These are phyloP conservation scores for Fusarium nurragi DNA, from an alignment of 2,329 filamentous ascomycete genomes.

Conservation along the genomic window DNA sequence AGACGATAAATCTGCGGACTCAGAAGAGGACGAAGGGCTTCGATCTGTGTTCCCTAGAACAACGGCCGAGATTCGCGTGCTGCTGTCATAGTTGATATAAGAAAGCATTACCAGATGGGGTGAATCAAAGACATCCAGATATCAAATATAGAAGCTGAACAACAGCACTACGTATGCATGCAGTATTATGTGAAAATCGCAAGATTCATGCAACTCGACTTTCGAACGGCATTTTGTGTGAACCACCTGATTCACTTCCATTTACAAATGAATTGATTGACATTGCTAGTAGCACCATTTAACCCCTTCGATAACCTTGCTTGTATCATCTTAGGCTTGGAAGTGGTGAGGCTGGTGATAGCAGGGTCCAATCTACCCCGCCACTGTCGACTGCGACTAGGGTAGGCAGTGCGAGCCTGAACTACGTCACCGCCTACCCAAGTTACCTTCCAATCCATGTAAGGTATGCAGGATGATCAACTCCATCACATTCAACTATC, in stretches of 20 bases:
- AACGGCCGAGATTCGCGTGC: slow-evolving; percentile 66
- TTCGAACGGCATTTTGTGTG: not conserved
- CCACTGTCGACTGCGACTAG: slow-evolving; percentile 28
- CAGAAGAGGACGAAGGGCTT: slow-evolving; percentile 42
- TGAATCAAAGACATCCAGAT: not conserved
- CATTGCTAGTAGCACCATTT: not conserved
- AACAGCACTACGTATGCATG: not conserved
- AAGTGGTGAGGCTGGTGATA: slow-evolving; percentile 18
- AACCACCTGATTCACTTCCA: not conserved
- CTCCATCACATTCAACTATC: slow-evolving; percentile 34
- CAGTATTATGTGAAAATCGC: not conserved
- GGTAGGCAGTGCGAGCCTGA: slow-evolving; percentile 36
- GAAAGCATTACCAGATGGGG: not conserved
- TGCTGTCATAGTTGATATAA: slow-evolving; percentile 57
- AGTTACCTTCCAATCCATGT: slow-evolving; percentile 27
- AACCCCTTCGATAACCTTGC: not conserved
- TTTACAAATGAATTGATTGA: not conserved
- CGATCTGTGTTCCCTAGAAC: slow-evolving; percentile 65
- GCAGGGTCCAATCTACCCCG: slow-evolving; percentile 26
- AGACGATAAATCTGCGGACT: slow-evolving; percentile 51
- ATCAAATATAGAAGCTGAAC: not conserved
- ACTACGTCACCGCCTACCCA: slow-evolving; percentile 44
- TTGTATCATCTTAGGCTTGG: not conserved
- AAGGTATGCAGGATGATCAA: slow-evolving; percentile 15
- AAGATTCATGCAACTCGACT: not conserved